These are phyloP conservation scores for Penicillium sp. DNA, from an alignment of 2,329 filamentous ascomycete species.

Conservation along the genomic window DNA sequence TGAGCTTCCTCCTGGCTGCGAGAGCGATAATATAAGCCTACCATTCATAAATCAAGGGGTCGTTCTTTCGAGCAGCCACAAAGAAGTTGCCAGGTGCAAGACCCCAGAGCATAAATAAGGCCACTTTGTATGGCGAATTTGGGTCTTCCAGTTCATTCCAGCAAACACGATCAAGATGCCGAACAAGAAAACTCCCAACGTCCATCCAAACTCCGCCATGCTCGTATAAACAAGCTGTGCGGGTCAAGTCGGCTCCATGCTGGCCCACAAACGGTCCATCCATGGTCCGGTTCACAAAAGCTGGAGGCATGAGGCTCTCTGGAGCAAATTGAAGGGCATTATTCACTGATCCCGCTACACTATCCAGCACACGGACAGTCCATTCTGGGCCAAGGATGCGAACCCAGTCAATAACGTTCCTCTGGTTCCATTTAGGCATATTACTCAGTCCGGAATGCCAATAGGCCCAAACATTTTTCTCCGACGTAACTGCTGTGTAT, in stretches of 20 bases:
- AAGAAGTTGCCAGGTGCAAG: slow-evolving; percentile 4
- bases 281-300: slow-evolving; percentile 44
- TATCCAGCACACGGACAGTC: slow-evolving; percentile 30
- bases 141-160: slow-evolving; percentile 22
- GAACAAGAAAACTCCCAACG: slow-evolving; percentile 40
- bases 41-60: slow-evolving; percentile 12
- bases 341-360: slow-evolving; percentile 33
- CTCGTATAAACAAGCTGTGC: slow-evolving; percentile 36
- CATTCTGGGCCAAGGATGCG: slow-evolving; percentile 28
- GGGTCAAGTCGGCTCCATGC: slow-evolving; percentile 48
- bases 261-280: slow-evolving; percentile 40
- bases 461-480: slow-evolving; percentile 41
- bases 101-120: background rate
- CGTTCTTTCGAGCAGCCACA: slow-evolving; percentile 11
- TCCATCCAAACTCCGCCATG: slow-evolving; percentile 43
- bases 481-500: slow-evolving; percentile 27
- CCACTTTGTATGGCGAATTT: slow-evolving; percentile 15
- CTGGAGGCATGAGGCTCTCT: slow-evolving; percentile 33
- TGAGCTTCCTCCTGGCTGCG: background rate
- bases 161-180: slow-evolving; percentile 40
- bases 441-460: slow-evolving; percentile 33
- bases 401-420: slow-evolving; percentile 41
- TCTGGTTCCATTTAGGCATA: slow-evolving; percentile 39
- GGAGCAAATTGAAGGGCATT: slow-evolving; percentile 37
- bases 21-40: background rate